Conservation (phyloP, 73 alveolate species). For the Effrenium voratum region DNA sequence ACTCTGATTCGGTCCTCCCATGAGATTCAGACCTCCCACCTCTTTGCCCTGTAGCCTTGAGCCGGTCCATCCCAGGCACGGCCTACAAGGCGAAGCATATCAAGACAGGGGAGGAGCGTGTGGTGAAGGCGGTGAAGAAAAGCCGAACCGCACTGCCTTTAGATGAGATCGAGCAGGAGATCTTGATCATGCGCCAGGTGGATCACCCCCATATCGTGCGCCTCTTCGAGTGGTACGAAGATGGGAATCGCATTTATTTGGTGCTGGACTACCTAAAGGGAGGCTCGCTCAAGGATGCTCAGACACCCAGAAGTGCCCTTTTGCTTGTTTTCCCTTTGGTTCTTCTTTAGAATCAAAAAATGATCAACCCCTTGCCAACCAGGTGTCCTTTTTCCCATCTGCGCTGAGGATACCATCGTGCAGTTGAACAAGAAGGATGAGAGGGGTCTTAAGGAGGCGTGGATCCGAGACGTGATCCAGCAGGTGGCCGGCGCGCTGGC, state of each 20-base stretch:
- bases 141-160: slow-evolving; percentile 89
- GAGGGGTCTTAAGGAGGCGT: slow-evolving; percentile 79
- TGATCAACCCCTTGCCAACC: too few relatives aligned
- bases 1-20: too few relatives aligned
- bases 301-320: too few relatives aligned
- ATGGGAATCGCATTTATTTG: slow-evolving; percentile 74
- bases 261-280: slow-evolving; percentile 85
- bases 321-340: too few relatives aligned
- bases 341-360: too few relatives aligned
- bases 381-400: too few relatives aligned
- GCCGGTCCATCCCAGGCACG: too few relatives aligned
- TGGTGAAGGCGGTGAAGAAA: slow-evolving; percentile 80
- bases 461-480: slow-evolving; percentile 78
- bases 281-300: slow-evolving; percentile 80
- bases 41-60: too few relatives aligned
- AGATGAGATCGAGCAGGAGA: slow-evolving; percentile 89
- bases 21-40: too few relatives aligned
- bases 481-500: slow-evolving; percentile 84
- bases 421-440: slow-evolving; percentile 81
- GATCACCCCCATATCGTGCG: slow-evolving; percentile 92
- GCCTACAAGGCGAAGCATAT: slow-evolving; percentile 79
- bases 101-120: slow-evolving; percentile 77
- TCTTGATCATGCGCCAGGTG: slow-evolving; percentile 82
- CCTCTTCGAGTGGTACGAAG: slow-evolving; percentile 91
- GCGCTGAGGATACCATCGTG: too few relatives aligned